phyloP scores from a whole-genome alignment of 306 rosid species.

The Castanea mollissima region DNA sequence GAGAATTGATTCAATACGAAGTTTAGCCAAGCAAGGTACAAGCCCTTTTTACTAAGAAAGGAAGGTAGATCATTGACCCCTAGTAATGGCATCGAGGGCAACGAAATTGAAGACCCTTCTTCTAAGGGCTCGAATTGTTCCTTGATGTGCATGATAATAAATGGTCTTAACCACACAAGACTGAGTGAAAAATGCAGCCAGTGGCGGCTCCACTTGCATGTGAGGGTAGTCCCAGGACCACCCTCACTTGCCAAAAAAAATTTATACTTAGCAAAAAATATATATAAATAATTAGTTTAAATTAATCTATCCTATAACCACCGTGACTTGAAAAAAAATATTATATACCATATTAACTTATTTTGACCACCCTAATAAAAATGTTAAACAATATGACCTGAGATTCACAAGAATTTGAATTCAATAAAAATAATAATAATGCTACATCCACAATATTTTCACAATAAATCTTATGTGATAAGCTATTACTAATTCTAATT shows the following conservation, averaged over 20 bases:
- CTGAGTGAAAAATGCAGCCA: constrained; percentile 31
- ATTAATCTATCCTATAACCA: no score
- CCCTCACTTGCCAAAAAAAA: no score
- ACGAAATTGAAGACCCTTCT: not conserved
- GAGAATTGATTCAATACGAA: not conserved
- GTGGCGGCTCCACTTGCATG: not conserved
- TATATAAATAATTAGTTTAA: no score
- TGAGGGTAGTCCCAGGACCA: not conserved
- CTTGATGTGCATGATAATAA: constrained; percentile 6
- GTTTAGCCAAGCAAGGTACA: not conserved
- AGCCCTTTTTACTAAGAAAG: not conserved
- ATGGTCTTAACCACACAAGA: constrained; percentile 9
- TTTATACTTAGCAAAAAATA: no score
- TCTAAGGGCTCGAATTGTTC: not conserved
- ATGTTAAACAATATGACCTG: no score
- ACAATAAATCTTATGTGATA: no score
- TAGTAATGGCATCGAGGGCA: constrained; percentile 18
- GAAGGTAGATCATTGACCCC: not conserved
- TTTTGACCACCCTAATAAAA: no score
- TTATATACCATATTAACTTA: no score
- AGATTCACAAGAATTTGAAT: no score
- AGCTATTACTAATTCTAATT: no score
- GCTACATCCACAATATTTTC: constrained; percentile 7
- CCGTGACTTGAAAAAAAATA: no score
- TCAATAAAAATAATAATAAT: no score